A percentile compares a stretch with the other conserved stretches of the same genome.
Conservation (phyloP, 306 rosid species). For the Urtica urens region DNA sequence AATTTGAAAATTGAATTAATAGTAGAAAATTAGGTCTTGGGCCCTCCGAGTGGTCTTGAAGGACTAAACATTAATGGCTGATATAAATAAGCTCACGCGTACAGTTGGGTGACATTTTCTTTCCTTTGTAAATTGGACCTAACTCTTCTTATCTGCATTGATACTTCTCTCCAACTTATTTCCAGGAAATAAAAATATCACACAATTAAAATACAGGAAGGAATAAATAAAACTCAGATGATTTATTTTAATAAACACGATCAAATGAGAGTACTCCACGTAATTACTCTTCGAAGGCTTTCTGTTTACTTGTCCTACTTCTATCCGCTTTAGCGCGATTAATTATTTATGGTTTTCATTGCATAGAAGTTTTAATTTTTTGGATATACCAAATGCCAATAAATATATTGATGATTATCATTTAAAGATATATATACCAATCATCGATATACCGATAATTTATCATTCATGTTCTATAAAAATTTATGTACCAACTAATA, state of each 20-base stretch:
- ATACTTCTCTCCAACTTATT: not conserved
- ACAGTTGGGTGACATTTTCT: constrained; percentile 45
- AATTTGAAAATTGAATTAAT: not conserved
- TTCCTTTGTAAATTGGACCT: constrained; percentile 33
- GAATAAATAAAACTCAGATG: no score
- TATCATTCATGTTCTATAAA: no score
- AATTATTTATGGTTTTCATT: no score
- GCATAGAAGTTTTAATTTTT: no score
- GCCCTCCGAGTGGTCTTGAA: constrained; percentile 9
- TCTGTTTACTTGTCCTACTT: no score
- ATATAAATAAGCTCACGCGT: constrained; percentile 28
- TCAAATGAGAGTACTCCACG: not conserved
- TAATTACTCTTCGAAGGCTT: not conserved
- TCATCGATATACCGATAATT: no score
- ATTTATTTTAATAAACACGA: not conserved
- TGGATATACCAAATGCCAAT: no score
- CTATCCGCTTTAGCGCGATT: no score
- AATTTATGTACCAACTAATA: no score
- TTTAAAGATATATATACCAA: no score
- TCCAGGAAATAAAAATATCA: not conserved
- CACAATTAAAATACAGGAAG: not conserved
- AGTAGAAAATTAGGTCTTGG: not conserved
- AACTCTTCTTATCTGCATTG: constrained; percentile 9
- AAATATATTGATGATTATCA: no score
- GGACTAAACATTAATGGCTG: constrained; percentile 33